phyloP scores from a whole-genome alignment of 2,329 filamentous ascomycete genomes.

The Xylaria polymorpha region DNA sequence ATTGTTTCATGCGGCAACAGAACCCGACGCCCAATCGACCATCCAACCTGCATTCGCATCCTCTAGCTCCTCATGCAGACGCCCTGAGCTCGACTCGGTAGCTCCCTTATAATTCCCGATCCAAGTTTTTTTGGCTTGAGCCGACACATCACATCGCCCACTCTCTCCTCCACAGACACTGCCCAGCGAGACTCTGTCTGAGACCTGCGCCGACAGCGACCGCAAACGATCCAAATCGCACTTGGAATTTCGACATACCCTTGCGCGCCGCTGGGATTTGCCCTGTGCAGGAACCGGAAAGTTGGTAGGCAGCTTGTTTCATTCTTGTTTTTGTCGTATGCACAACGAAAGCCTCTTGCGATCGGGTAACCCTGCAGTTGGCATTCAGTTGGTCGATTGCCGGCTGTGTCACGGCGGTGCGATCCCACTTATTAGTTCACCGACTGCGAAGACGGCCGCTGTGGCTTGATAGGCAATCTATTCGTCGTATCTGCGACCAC shows the following conservation, averaged over 20 bases:
- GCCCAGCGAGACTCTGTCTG: conserved; percentile 35
- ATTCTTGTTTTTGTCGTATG: conserved; percentile 26
- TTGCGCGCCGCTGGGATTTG: conserved; percentile 7
- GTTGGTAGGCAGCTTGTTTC: conserved; percentile 23
- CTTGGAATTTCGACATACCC: conserved; percentile 7
- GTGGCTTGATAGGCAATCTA: conserved; percentile 23
- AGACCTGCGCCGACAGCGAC: conserved; percentile 36
- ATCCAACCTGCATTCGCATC: conserved; percentile 28
- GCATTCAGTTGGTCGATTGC: conserved; percentile 6
- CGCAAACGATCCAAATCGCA: conserved; percentile 25
- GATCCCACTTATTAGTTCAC: conserved; percentile 21
- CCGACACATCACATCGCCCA: conserved; percentile 23
- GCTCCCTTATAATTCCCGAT: conserved; percentile 27
- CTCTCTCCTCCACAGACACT: conserved; percentile 24
- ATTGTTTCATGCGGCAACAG: conserved; percentile 32
- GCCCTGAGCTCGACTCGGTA: conserved; percentile 28
- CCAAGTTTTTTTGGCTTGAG: conserved; percentile 19
- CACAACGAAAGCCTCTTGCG: conserved; percentile 33
- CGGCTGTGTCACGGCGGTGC: conserved; percentile 28
- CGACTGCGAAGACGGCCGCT: conserved; percentile 13
- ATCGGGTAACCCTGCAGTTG: conserved; percentile 12
- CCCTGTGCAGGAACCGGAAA: conserved; percentile 14
- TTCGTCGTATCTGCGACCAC: conserved; percentile 21
- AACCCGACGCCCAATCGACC: conserved; percentile 31
- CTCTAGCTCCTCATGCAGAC: conserved; percentile 33